These are phyloP conservation scores for Penicillium coprophilum DNA, from an alignment of 495 filamentous ascomycete species.

Conservation along the genomic window DNA sequence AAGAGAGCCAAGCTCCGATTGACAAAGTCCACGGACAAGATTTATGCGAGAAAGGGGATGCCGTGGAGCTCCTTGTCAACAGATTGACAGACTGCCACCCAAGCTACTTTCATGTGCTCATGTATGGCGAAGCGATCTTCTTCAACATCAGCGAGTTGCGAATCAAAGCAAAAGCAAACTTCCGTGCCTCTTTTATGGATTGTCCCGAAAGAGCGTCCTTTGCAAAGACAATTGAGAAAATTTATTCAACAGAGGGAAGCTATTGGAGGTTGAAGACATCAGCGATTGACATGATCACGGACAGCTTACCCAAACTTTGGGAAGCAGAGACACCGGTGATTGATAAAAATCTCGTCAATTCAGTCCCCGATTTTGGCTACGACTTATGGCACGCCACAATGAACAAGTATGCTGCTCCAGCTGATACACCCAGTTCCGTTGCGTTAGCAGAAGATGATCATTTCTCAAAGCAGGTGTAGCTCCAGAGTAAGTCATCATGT, in stretches of 20 bases:
- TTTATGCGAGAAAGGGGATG: no score
- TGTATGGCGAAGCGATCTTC: conserved; percentile 16
- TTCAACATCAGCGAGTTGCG: conserved; percentile 14
- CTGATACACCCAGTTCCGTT: no score
- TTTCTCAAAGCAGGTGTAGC: no score
- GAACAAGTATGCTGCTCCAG: no score
- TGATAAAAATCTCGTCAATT: no score
- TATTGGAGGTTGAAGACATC: conserved; percentile 2
- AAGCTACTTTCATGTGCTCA: conserved; percentile 14
- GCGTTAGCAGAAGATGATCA: no score
- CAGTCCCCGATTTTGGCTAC: no score
- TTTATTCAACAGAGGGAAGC: conserved; percentile 1
- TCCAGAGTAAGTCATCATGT: no score
- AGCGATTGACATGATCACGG: conserved; percentile 5
- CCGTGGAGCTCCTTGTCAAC: background rate
- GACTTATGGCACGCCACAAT: no score
- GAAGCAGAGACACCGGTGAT: no score
- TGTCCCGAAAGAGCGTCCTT: background rate
- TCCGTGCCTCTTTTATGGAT: conserved; percentile 1
- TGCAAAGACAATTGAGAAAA: background rate
- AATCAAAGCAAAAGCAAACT: conserved; percentile 5
- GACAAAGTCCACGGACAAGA: no score
- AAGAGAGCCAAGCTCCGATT: no score
- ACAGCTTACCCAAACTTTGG: background rate
- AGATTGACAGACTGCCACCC: conserved; percentile 9